These are phyloP conservation scores for Fusarium brevicatenulatum DNA, from an alignment of 2,329 filamentous ascomycete genomes.

Conservation along the genomic window DNA sequence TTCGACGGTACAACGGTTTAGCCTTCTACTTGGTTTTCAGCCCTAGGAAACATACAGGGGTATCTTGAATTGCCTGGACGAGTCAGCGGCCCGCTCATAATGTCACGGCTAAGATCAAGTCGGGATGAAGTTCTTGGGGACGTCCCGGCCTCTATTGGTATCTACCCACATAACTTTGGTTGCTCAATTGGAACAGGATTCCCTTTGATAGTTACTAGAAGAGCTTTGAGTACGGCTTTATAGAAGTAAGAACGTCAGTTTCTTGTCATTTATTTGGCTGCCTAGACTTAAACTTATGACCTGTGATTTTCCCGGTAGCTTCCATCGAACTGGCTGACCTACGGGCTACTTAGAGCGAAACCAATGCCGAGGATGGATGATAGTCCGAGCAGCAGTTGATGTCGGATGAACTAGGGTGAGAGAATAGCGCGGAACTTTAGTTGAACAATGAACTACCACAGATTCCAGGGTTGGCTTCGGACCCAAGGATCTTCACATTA, in stretches of 20 bases:
- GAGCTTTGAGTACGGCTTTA: not conserved
- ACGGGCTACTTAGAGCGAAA: not conserved
- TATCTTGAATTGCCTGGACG: not conserved
- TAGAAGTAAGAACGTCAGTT: not conserved
- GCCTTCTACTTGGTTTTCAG: not conserved
- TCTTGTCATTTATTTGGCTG: too few relatives aligned
- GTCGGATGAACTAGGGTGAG: rapidly evolving
- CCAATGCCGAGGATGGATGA: too few relatives aligned
- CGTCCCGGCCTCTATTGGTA: too few relatives aligned
- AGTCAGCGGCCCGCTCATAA: not conserved
- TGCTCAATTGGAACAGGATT: rapidly evolving
- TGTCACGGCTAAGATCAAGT: not conserved
- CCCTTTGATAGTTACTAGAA: not conserved
- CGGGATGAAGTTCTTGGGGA: not conserved
- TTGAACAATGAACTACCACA: not conserved
- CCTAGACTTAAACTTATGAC: too few relatives aligned
- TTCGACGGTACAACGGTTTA: rapidly evolving
- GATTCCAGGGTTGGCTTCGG: not conserved
- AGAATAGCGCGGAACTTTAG: not conserved
- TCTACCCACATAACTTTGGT: not conserved
- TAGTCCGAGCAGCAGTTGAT: too few relatives aligned
- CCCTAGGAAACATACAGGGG: not conserved
- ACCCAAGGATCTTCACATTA: too few relatives aligned
- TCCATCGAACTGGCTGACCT: too few relatives aligned
- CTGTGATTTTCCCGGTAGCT: too few relatives aligned